These are phyloP conservation scores for Coccomyxa subellipsoidea DNA, from an alignment of 163 green algal species.

Conservation along the genomic window DNA sequence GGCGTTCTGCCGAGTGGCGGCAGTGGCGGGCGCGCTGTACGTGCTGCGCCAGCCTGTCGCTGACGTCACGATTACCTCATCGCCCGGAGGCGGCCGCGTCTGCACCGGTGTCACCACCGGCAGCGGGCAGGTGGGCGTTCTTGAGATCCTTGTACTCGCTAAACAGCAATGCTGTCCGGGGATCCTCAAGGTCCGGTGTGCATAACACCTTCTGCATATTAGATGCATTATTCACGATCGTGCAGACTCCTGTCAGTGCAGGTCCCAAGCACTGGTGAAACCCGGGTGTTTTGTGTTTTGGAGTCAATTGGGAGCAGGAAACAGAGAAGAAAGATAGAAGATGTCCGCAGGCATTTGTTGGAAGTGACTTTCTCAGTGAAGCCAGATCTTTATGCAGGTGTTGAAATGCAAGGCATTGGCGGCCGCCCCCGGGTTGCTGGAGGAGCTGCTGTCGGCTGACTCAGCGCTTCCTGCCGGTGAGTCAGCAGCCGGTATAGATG, in stretches of 20 bases:
- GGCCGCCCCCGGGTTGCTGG: not conserved
- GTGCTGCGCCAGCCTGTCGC: constrained; percentile 38
- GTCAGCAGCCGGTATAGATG: not conserved
- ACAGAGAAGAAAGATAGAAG: no score
- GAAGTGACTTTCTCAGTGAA: not conserved
- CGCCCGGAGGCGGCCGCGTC: constrained; percentile 13
- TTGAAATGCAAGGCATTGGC: constrained; percentile 31
- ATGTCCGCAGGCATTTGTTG: no score
- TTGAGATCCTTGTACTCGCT: not conserved
- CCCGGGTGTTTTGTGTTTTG: not conserved
- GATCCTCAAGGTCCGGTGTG: not conserved
- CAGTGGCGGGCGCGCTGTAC: constrained; percentile 51
- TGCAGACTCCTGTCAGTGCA: no score
- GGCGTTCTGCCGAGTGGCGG: constrained; percentile 46
- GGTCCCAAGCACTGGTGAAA: no score
- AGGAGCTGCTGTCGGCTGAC: not conserved
- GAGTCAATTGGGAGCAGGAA: no score
- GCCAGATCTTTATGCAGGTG: constrained; percentile 19
- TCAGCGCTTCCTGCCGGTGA: not conserved
- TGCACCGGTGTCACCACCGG: constrained; percentile 23
- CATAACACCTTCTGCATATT: no score
- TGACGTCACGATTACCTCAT: constrained; percentile 18
- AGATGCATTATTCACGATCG: no score
- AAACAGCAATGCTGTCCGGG: not conserved
- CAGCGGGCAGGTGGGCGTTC: constrained; percentile 23